phyloP scores from a whole-genome alignment of 768 basidiomycete genomes.

The Phylloporus sp. region DNA sequence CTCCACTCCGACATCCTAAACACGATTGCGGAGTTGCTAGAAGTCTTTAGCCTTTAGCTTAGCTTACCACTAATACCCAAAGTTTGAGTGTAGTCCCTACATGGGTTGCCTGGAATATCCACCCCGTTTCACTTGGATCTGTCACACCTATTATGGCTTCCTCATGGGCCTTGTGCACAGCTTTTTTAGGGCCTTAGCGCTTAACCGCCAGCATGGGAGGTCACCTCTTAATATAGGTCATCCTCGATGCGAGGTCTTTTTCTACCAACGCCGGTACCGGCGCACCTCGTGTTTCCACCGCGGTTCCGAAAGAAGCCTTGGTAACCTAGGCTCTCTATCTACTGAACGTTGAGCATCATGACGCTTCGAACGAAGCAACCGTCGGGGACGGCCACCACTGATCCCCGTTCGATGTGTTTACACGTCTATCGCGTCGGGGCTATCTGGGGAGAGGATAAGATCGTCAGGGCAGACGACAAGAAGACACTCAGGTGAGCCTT shows the following conservation, averaged over 20 bases:
- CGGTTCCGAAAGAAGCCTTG: not conserved
- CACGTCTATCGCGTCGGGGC: conserved; percentile 28
- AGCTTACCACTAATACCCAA: too few relatives aligned
- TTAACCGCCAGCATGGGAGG: too few relatives aligned
- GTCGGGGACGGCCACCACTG: not conserved
- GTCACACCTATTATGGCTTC: too few relatives aligned
- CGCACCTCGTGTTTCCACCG: not conserved
- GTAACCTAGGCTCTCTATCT: not conserved
- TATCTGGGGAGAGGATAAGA: conserved; percentile 26
- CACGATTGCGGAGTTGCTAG: too few relatives aligned
- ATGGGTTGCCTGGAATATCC: too few relatives aligned
- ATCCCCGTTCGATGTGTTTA: conserved; percentile 13
- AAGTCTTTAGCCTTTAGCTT: too few relatives aligned
- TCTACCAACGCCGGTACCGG: not conserved
- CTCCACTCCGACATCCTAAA: too few relatives aligned
- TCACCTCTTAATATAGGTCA: not conserved
- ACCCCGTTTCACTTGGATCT: too few relatives aligned
- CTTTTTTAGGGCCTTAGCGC: too few relatives aligned
- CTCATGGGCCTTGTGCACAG: too few relatives aligned
- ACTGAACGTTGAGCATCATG: not conserved
- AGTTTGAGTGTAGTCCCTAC: too few relatives aligned
- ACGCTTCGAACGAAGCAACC: not conserved
- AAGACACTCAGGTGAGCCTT: conserved; percentile 22
- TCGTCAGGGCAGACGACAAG: conserved; percentile 26
- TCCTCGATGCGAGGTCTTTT: not conserved